Evolutionary conservation across 2,329 filamentous ascomycete genomes (phyloP).

Genomic region (Capronia coronata): DNA sequence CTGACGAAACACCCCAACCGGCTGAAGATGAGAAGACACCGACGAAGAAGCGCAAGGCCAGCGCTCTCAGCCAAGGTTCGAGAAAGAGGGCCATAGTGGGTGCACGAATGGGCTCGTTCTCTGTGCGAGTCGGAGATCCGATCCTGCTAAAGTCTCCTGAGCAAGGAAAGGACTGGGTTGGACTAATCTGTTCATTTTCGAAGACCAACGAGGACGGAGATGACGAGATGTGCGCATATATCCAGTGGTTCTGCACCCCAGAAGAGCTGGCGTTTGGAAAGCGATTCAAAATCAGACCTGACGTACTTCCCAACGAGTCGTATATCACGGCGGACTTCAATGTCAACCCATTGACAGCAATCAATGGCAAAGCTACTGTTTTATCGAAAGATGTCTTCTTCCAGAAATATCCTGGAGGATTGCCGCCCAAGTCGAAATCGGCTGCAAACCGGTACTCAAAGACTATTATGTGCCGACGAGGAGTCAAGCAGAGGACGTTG

Average conservation of each 20-base stretch:
- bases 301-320: constrained; percentile 79
- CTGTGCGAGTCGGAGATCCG: constrained; percentile 73
- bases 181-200: constrained; percentile 75
- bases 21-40: constrained; percentile 20
- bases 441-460: constrained; percentile 69
- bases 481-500: constrained; percentile 80
- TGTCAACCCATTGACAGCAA: constrained; percentile 75
- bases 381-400: constrained; percentile 66
- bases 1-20: constrained; percentile 29
- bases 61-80: constrained; percentile 15
- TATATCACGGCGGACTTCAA: constrained; percentile 88
- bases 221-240: constrained; percentile 67
- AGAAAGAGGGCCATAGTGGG: constrained; percentile 57
- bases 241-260: constrained; percentile 87
- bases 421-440: constrained; percentile 56
- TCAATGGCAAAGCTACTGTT: constrained; percentile 81
- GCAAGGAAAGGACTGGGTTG: constrained; percentile 83
- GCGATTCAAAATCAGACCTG: constrained; percentile 56
- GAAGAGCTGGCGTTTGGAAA: constrained; percentile 67
- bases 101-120: constrained; percentile 73
- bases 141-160: constrained; percentile 85
- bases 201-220: constrained; percentile 66
- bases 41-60: constrained; percentile 28
- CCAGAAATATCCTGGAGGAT: constrained; percentile 64
- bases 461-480: constrained; percentile 81